phyloP scores from a whole-genome alignment of 1,139 yeast genomes.

The Kurtzmaniella natalensis region DNA sequence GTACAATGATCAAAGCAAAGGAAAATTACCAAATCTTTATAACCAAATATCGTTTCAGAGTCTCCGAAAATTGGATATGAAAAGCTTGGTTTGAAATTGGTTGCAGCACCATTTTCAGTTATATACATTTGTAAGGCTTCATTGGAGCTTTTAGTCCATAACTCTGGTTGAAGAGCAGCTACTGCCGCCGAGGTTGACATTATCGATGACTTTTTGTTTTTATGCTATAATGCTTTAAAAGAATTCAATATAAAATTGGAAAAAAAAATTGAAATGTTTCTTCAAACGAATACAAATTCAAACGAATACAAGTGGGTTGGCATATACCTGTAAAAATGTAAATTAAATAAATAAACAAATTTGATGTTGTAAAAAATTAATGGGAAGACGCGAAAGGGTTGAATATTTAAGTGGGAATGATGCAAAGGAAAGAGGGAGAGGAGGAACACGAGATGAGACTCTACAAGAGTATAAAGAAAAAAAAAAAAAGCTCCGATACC shows the following conservation, averaged over 20 bases:
- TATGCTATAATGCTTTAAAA: no score
- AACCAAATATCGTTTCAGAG: constrained; percentile 85
- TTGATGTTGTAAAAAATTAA: no score
- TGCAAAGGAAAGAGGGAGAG: no score
- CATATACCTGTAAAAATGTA: no score
- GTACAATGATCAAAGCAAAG: constrained; percentile 46
- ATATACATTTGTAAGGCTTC: constrained; percentile 52
- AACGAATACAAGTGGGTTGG: no score
- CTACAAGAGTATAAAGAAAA: no score
- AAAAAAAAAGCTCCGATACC: constrained; percentile 56
- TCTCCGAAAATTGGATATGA: constrained; percentile 95
- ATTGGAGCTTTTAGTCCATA: constrained; percentile 68
- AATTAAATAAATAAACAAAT: no score
- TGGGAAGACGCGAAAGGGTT: no score
- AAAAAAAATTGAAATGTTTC: no score
- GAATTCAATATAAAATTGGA: not conserved
- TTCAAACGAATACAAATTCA: no score
- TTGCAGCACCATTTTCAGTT: constrained; percentile 56
- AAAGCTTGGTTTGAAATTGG: constrained; percentile 63
- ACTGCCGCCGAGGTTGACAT: constrained; percentile 1
- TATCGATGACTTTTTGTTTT: constrained; percentile 9
- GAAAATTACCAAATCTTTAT: constrained; percentile 53
- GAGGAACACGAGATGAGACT: no score
- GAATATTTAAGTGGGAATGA: no score
- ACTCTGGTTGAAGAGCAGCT: constrained; percentile 44